Evolutionary conservation across 495 filamentous ascomycete species (phyloP).

Genomic region (Talaromyces proteolyticus): DNA sequence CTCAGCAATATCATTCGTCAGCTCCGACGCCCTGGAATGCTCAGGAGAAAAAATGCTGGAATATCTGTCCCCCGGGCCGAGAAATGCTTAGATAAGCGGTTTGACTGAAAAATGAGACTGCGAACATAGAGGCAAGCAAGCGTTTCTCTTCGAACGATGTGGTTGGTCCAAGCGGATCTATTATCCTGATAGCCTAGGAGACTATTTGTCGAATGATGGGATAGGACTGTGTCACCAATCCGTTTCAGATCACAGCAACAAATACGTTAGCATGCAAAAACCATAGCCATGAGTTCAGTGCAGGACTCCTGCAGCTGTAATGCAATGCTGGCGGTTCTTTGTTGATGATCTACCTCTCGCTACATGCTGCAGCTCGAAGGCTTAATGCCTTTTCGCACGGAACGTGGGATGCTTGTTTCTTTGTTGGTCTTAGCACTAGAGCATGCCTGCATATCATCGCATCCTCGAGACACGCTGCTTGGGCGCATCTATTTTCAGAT

Average conservation of each 20-base stretch:
- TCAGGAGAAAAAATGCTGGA: not conserved
- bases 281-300: too few species aligned
- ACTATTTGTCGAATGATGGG: not conserved
- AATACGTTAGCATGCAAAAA: too few species aligned
- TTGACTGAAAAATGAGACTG: not conserved
- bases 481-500: too few species aligned
- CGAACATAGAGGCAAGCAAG: not conserved
- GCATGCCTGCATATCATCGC: too few species aligned
- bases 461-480: too few species aligned
- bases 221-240: not conserved
- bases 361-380: too few species aligned
- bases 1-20: not conserved
- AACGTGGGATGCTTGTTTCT: too few species aligned
- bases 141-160: not conserved
- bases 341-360: too few species aligned
- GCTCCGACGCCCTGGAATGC: not conserved
- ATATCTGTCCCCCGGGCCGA: not conserved
- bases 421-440: too few species aligned
- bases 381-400: too few species aligned
- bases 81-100: not conserved
- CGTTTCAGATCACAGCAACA: not conserved
- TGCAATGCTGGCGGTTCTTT: too few species aligned
- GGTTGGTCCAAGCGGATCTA: not conserved
- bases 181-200: not conserved
- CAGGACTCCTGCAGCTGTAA: too few species aligned